phyloP scores from a whole-genome alignment of 257 asterid species.

The Rubia yunnanensis region DNA sequence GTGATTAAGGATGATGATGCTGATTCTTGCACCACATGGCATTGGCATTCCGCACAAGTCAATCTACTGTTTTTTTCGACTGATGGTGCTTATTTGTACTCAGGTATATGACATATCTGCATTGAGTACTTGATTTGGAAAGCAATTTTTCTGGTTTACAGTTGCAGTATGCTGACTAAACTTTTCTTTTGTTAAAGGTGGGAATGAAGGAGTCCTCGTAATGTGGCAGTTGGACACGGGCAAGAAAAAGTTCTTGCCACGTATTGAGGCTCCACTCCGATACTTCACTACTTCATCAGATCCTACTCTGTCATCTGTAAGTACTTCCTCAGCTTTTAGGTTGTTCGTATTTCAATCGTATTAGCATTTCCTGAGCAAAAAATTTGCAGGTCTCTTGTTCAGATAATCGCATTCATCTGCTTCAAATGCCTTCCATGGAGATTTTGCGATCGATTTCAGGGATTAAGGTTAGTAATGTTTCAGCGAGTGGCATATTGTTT shows the following conservation, averaged over 20 bases:
- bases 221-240: slow-evolving; percentile 97
- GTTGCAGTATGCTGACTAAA: not conserved
- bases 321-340: slow-evolving; percentile 17
- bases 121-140: slow-evolving; percentile 5
- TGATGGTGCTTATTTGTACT: slow-evolving; percentile 87
- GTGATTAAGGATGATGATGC: slow-evolving; percentile 71
- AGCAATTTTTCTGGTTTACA: not conserved
- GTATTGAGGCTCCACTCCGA: slow-evolving; percentile 79
- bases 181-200: slow-evolving; percentile 44
- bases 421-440: slow-evolving; percentile 81
- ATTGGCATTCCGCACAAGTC: slow-evolving; percentile 93
- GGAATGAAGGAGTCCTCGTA: slow-evolving; percentile 92
- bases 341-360: slow-evolving; percentile 8
- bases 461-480: slow-evolving; percentile 55
- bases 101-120: slow-evolving; percentile 46
- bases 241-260: slow-evolving; percentile 73
- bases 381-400: slow-evolving; percentile 85
- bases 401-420: slow-evolving; percentile 72
- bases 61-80: slow-evolving; percentile 78
- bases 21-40: slow-evolving; percentile 89
- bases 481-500: not conserved
- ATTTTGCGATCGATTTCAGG: slow-evolving; percentile 74
- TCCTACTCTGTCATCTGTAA: slow-evolving; percentile 74
- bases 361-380: slow-evolving; percentile 22
- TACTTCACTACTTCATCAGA: slow-evolving; percentile 68